Evolutionary conservation across 768 basidiomycete species (phyloP).

Genomic region (Lyophyllum decastes): DNA sequence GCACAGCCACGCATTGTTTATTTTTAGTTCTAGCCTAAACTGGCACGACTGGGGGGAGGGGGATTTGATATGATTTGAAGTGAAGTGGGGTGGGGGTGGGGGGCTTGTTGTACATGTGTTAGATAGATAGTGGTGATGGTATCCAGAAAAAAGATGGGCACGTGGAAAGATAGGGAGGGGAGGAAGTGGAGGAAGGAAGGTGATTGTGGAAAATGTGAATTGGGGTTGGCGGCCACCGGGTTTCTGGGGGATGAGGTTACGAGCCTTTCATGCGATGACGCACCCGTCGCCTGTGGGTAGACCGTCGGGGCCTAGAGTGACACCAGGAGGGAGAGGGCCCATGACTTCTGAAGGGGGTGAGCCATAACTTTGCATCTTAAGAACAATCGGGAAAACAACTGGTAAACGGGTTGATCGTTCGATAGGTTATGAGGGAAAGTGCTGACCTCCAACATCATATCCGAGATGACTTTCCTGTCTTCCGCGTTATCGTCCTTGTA

Average conservation of each 20-base stretch:
- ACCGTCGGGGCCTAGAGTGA: neutral
- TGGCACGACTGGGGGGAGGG: no score
- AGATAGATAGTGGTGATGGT: neutral
- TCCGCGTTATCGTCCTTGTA: conserved; percentile 58
- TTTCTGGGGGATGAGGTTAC: no score
- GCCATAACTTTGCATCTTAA: conserved; percentile 6
- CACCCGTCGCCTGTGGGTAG: neutral
- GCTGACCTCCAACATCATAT: conserved; percentile 78
- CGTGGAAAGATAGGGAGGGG: no score
- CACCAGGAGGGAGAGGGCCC: conserved; percentile 1
- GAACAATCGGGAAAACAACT: neutral
- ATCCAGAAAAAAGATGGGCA: neutral
- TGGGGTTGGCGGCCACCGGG: no score
- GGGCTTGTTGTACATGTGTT: neutral
- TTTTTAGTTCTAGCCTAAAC: neutral
- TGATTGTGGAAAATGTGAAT: neutral
- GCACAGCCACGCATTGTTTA: neutral
- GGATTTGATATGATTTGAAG: no score
- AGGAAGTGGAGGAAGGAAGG: neutral
- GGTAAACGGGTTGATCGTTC: neutral
- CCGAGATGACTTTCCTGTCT: conserved; percentile 49
- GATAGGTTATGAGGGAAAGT: no score
- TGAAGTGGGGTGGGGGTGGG: no score
- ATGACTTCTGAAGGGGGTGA: conserved; percentile 3
- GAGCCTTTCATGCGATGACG: conserved; percentile 4